These are phyloP conservation scores for Eucalyptus pauciflora DNA, from an alignment of 345 rosid genomes.

Conservation along the genomic window DNA sequence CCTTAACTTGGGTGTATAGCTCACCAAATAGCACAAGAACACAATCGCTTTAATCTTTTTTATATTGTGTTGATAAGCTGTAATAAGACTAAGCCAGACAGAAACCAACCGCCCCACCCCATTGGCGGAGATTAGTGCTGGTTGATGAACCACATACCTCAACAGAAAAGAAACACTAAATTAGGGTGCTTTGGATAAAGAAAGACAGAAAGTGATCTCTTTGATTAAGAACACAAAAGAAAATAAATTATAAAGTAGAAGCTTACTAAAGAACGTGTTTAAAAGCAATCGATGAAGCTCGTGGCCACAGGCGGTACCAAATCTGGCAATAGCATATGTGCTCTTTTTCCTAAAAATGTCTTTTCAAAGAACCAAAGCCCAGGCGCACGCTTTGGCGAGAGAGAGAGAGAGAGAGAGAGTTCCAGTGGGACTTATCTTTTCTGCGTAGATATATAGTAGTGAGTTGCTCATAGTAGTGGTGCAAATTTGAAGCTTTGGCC, in stretches of 20 bases:
- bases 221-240: not conserved
- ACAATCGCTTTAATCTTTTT: not conserved
- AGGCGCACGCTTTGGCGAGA: not conserved
- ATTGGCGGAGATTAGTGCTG: conserved; percentile 2
- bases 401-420: not conserved
- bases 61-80: not conserved
- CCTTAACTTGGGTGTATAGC: not conserved
- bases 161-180: not conserved
- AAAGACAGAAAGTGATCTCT: not conserved
- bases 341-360: conserved; percentile 4
- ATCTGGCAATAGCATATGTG: not conserved
- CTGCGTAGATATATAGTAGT: not conserved
- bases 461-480: not conserved
- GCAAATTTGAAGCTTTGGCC: not conserved
- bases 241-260: not conserved
- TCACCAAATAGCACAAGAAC: not conserved
- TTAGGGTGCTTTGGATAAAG: not conserved
- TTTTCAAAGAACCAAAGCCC: not conserved
- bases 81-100: not conserved
- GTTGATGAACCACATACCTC: not conserved
- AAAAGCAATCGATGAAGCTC: not conserved
- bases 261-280: not conserved
- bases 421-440: not conserved
- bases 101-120: not conserved
- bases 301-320: not conserved